Evolutionary conservation across 306 rosid genomes (phyloP), one percentile per base, ranked within the genome.

Genomic region (Corylus americana): DNA sequence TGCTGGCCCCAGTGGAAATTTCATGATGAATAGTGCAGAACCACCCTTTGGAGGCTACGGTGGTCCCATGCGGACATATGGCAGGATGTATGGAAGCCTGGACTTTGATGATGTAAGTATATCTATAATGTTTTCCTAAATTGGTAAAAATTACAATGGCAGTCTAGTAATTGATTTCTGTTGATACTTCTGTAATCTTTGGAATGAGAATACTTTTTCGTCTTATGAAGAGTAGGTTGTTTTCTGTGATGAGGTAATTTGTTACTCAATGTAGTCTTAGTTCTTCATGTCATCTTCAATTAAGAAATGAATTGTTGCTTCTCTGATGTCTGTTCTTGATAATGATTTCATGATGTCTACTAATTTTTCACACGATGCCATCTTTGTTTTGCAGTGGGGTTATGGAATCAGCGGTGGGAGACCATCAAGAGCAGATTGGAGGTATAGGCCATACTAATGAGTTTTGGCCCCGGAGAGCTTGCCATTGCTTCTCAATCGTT

Each of bases 361-460:
- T 80, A 31, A 71, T 35, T 1, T 69, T 16, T 22, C 8, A 42
- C 49, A 27, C 50, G 55, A 14, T 80, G 75, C 14, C 51, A 31
- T 72, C 78, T 70, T 76, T 72, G 12, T 84, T 82, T 77, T 76
- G 89, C 92, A 96, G 98, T 90, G 97, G 98, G 94, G 97, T 64
- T 96, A 96, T 77, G 98, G 99, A 86, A 73, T 93, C 13, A 74
- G 92, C 61, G 67, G 90, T 64, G 91, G 84, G 79, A 89, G 98
- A 80, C 97, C 97, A 22, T 86, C 99, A 51, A 96, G 97, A 87
- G 80, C 91, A 71, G 98, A 96, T 83, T 91, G 97, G 97, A 90
- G 99, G 91, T 93, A 96, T 80, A 86, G 98, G 85, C 99, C 99
- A 67, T 96, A 96, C 88, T 93, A 83, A 74, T 47, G 68, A 77